Evolutionary conservation across 2,329 filamentous ascomycete species (phyloP), one percentile per base, ranked within the genome.

Genomic region (Hypoxylon rubiginosum): DNA sequence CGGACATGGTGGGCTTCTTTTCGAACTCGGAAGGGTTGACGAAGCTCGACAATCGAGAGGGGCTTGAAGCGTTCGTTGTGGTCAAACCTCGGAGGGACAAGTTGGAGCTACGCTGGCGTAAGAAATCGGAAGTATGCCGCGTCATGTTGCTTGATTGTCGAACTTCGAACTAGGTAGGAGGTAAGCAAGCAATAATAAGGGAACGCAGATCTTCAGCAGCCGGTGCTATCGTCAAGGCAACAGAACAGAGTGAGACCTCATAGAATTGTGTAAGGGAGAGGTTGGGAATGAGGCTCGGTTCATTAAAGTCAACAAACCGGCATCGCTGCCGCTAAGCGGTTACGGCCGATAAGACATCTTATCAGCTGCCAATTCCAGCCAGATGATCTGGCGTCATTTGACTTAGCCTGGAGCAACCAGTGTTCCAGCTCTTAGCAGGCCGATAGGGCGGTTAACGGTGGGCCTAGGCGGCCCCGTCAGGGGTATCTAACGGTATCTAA

Each of bases 1-100:
- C 55, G 11, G 70, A 71, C 65, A 75, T 73, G 24, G 55, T 56
- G 3, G 53, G 59, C 26, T 67, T 67, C 46, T 46, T 66, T 28
- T 71, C 69, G 48, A 72, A 73, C 15, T 75, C 67, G 60, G 75
- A 69, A 15, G 70, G 70, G 62, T 78, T 74, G 26, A 72, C 67
- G 64, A 74, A 74, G 66, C 76, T 74, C 60, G 76, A 72, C 64
- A 74, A 55, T 36, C 62, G 71, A 32, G 71, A 65, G 46, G 72
- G 66, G 43, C 55, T 66, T 13, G 69, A 60, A 49, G 74, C 70
- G 67, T 76, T 75, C 50, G 77, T 74, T 57, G 78, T 69, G 21
- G 79, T 76, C 32, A 78, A 75, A 56, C 81, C 78, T 70, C 82
- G 83, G 48, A 85, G 78, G 30, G 83, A 83, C 64, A 84, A 70